These are phyloP conservation scores for Delitschia confertaspora DNA, from an alignment of 495 filamentous ascomycete genomes.

Conservation along the genomic window DNA sequence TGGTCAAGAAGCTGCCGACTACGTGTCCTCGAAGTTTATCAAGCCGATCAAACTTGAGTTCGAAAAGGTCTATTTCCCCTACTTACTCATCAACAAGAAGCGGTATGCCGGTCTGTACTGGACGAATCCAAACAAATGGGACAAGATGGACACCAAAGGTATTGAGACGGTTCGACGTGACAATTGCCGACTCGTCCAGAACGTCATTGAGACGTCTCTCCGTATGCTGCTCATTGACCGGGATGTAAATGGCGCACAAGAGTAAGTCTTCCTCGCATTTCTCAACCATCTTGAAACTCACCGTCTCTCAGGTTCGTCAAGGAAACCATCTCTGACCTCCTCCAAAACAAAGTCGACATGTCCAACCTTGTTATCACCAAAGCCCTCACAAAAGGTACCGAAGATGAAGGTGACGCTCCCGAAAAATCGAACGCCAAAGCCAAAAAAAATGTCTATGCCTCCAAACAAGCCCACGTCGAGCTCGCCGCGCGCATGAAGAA, in stretches of 20 bases:
- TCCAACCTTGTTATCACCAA: constrained; percentile 99
- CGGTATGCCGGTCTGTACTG: constrained; percentile 95
- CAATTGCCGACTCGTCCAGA: constrained; percentile 91
- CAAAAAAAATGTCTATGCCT: constrained; percentile 57
- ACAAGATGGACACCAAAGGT: constrained; percentile 99
- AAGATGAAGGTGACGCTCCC: constrained; percentile 12
- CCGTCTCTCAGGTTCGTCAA: constrained; percentile 74
- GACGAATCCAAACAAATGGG: constrained; percentile 87
- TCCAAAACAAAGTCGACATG: constrained; percentile 98
- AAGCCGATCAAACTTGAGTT: constrained; percentile 98
- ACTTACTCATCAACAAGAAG: constrained; percentile 99
- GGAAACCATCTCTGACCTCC: constrained; percentile 83
- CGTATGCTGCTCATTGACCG: constrained; percentile 91
- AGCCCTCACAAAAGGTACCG: constrained; percentile 63
- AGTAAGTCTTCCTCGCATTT: constrained; percentile 51
- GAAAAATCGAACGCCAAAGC: too few relatives aligned
- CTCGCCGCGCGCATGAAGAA: constrained; percentile 92
- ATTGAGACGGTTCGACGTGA: constrained; percentile 97
- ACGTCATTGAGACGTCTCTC: constrained; percentile 93
- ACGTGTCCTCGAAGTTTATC: constrained; percentile 82
- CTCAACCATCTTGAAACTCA: constrained; percentile 1
- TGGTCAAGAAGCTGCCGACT: constrained; percentile 79
- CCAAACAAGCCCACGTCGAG: constrained; percentile 91
- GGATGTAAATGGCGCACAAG: constrained; percentile 81
- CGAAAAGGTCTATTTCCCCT: constrained; percentile 98